Conservation (phyloP, 2,329 filamentous ascomycete species). For the Emericellopsis atlantica region DNA sequence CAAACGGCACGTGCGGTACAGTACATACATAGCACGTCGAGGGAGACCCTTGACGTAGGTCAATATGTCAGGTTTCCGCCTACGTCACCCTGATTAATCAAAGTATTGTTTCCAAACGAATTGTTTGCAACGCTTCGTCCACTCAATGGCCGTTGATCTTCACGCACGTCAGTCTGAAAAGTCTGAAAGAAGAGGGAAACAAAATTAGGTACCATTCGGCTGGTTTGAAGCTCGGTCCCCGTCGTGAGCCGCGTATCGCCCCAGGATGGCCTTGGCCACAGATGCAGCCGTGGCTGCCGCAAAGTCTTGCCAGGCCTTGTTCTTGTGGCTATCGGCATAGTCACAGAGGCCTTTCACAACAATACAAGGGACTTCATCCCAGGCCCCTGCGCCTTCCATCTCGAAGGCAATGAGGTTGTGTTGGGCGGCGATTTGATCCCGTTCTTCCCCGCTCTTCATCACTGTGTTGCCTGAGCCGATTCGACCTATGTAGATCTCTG, state of each 20-base stretch:
- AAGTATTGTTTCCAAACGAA: not conserved
- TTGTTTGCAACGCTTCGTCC: not conserved
- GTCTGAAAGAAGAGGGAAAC: no score
- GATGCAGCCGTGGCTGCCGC: constrained; percentile 23
- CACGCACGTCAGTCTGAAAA: not conserved
- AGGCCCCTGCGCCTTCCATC: constrained; percentile 19
- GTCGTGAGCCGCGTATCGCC: not conserved
- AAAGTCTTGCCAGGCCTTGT: constrained; percentile 21
- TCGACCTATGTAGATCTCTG: constrained; percentile 21
- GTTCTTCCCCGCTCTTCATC: constrained; percentile 18
- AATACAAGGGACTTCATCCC: constrained; percentile 19
- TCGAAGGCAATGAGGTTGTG: constrained; percentile 14
- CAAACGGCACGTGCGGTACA: no score
- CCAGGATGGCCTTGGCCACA: constrained; percentile 6
- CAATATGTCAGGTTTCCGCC: not conserved
- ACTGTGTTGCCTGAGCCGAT: constrained; percentile 24
- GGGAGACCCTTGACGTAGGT: not conserved
- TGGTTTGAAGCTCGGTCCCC: no score
- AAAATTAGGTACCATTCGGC: no score
- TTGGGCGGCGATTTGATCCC: constrained; percentile 16
- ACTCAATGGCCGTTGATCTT: not conserved
- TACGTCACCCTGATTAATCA: not conserved
- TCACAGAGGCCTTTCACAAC: constrained; percentile 25
- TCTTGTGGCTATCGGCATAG: constrained; percentile 11
- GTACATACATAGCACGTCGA: no score